Evolutionary conservation across 179 eudicot species (phyloP).

Genomic region (Heliamphora pulchella): DNA sequence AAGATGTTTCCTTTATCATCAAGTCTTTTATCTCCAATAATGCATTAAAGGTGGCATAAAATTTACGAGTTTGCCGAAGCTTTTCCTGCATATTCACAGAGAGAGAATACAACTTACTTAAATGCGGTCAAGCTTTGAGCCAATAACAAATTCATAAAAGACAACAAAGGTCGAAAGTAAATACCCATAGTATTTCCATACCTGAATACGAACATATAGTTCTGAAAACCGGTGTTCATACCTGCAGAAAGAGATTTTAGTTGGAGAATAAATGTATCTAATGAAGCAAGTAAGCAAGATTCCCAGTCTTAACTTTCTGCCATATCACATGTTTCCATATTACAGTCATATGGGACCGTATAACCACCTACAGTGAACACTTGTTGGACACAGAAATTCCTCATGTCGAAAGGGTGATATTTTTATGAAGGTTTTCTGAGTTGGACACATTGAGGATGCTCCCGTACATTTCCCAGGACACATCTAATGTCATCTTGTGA

Average conservation of each 20-base stretch:
- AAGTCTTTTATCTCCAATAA: slow-evolving; percentile 63
- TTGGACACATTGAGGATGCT: not conserved
- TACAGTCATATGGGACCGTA: too few species aligned
- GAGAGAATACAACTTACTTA: not conserved
- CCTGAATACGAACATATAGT: slow-evolving; percentile 57
- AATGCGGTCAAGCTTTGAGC: not conserved
- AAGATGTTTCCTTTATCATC: slow-evolving; percentile 74
- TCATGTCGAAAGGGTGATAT: too few species aligned
- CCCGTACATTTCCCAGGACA: not conserved
- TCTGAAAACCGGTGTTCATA: slow-evolving; percentile 66
- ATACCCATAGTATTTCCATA: slow-evolving; percentile 15
- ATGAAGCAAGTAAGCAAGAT: not conserved
- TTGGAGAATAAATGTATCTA: not conserved
- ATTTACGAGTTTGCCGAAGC: slow-evolving; percentile 50
- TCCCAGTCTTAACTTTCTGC: not conserved
- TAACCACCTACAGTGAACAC: too few species aligned
- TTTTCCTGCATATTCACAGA: slow-evolving; percentile 37
- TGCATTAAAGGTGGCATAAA: slow-evolving; percentile 63
- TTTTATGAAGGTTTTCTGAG: too few species aligned
- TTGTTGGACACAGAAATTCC: too few species aligned
- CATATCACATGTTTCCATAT: not conserved
- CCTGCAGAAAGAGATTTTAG: slow-evolving; percentile 33
- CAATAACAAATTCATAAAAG: not conserved
- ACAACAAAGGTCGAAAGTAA: slow-evolving; percentile 4
- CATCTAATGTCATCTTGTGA: not conserved